A percentile compares a stretch with the other conserved stretches of the same genome.
Evolutionary conservation across 257 asterid genomes (phyloP).

Genomic region (Gynochthodes officinalis): DNA sequence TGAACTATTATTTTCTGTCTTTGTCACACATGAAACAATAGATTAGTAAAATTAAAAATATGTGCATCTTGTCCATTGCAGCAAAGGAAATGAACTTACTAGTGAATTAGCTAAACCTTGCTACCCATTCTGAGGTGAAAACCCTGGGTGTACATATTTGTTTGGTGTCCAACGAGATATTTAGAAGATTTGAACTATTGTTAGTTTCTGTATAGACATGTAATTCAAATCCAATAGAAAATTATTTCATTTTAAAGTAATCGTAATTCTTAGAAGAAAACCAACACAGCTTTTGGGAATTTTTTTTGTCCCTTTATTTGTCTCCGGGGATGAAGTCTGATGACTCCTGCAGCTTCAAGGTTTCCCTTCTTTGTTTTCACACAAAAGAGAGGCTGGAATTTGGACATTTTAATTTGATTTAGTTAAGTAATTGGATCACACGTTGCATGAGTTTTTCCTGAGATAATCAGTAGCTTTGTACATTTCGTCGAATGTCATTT

Average conservation of each 20-base stretch:
- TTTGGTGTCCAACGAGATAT: too few relatives aligned
- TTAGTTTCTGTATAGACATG: too few relatives aligned
- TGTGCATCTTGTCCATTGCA: neutral
- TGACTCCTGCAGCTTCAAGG: neutral
- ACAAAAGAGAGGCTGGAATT: neutral
- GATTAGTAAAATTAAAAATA: neutral
- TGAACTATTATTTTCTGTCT: too few relatives aligned
- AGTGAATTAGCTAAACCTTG: neutral
- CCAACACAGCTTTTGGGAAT: neutral
- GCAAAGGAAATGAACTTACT: neutral
- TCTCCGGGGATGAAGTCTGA: neutral
- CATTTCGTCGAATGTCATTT: neutral
- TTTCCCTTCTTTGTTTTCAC: neutral
- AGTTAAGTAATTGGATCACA: neutral
- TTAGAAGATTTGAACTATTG: too few relatives aligned
- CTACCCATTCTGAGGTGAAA: neutral
- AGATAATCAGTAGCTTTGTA: neutral
- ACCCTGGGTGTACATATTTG: too few relatives aligned
- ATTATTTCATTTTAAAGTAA: too few relatives aligned
- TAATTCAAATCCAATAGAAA: too few relatives aligned
- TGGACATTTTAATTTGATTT: neutral
- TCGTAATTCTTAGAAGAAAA: too few relatives aligned
- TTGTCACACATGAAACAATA: too few relatives aligned
- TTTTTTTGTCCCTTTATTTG: neutral
- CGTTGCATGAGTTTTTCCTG: neutral